Evolutionary conservation across 495 filamentous ascomycete species (phyloP).

Genomic region (Parathielavia appendiculata): DNA sequence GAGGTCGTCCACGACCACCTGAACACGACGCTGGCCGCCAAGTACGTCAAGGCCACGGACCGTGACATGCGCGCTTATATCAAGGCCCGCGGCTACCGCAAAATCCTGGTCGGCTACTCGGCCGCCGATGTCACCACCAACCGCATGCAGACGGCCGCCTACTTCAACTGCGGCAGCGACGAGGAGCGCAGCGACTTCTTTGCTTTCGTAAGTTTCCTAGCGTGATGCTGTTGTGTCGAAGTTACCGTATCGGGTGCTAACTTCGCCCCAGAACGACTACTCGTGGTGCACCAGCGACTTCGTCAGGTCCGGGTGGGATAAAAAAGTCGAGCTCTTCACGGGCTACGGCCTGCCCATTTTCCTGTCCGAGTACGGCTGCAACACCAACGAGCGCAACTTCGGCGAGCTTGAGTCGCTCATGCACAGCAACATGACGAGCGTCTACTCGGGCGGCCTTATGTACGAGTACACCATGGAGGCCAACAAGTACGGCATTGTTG

Average conservation of each 20-base stretch:
- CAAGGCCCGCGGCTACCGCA: conserved; percentile 62
- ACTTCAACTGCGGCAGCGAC: conserved; percentile 92
- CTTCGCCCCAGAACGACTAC: conserved; percentile 71
- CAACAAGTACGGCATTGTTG: conserved; percentile 74
- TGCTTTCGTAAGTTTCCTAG: conserved; percentile 57
- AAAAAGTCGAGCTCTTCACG: conserved; percentile 86
- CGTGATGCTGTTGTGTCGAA: not conserved
- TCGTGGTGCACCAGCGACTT: conserved; percentile 94
- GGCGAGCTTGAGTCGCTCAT: conserved; percentile 78
- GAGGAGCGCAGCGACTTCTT: conserved; percentile 92
- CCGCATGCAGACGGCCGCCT: conserved; percentile 82
- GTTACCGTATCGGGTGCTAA: not conserved
- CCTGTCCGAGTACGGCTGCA: conserved; percentile 94
- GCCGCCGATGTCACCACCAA: conserved; percentile 83
- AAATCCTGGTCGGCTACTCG: conserved; percentile 89
- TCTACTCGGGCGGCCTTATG: conserved; percentile 95
- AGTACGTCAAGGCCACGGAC: conserved; percentile 90
- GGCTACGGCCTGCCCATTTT: conserved; percentile 91
- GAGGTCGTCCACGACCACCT: conserved; percentile 86
- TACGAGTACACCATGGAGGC: conserved; percentile 90
- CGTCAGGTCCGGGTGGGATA: conserved; percentile 73
- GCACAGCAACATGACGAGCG: conserved; percentile 73
- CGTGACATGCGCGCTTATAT: conserved; percentile 92
- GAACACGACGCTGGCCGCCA: conserved; percentile 69
- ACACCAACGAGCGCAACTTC: conserved; percentile 71